phyloP scores from a whole-genome alignment of 306 rosid species.

The Senna siamea region DNA sequence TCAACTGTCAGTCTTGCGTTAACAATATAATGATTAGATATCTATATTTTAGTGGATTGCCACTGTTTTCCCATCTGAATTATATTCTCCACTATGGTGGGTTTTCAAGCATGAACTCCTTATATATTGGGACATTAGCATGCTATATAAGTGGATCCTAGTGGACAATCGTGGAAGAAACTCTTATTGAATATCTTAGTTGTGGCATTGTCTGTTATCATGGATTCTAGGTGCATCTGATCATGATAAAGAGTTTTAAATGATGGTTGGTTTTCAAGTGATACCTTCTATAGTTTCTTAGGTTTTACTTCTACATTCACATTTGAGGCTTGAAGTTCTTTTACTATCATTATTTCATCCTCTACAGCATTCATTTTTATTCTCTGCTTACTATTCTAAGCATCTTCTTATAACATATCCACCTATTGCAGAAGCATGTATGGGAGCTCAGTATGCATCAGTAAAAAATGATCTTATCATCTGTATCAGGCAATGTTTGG shows the following conservation, averaged over 20 bases:
- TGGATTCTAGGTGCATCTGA: neutral
- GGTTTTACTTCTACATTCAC: neutral
- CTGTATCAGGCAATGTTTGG: neutral
- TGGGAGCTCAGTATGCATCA: slow-evolving; percentile 6
- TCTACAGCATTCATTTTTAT: neutral
- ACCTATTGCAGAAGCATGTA: slow-evolving; percentile 21
- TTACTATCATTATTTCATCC: neutral
- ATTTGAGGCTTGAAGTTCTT: neutral
- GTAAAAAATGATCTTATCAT: neutral
- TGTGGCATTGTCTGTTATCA: neutral
- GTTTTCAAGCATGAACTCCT: neutral
- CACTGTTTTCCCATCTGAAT: neutral
- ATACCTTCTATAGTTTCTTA: neutral
- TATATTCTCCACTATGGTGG: neutral
- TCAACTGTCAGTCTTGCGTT: slow-evolving; percentile 16
- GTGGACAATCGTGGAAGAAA: neutral
- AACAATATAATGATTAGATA: no score
- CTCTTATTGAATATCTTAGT: neutral
- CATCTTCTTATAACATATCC: neutral
- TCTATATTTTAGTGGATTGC: neutral
- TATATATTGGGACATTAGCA: neutral
- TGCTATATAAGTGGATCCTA: neutral
- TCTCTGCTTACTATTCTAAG: neutral
- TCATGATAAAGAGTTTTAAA: neutral
- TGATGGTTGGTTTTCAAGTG: neutral